Evolutionary conservation across 768 basidiomycete genomes (phyloP), one percentile per base, ranked within the genome.

Genomic region (Hydnomerulius pinastri): DNA sequence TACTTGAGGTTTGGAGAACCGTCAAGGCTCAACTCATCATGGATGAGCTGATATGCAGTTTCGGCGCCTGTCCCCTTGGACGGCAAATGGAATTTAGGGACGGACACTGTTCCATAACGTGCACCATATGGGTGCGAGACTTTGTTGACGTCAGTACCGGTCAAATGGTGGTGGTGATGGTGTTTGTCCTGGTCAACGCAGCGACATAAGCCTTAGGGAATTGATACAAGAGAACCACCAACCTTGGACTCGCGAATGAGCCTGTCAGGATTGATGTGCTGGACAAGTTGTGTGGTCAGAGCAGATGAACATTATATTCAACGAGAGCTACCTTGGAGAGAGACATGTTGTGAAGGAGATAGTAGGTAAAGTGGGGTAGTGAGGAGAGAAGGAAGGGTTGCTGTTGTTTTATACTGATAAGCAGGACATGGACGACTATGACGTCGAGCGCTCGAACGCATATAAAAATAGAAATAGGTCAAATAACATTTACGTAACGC

Each of bases 41-140:
- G 79, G 33, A 82, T 77, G 47, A 83, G 73, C 60, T 86, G 66
- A 56, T 81, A 81, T 5, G 78, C 69, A 1, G 64, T 47, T 15
- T 86, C 81, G 2, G 79, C 77, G 36, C 66, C 64, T 13, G 80
- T 69, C 3, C 90, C 90, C 72, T 78, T 83, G 32, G 73, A 71
- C 0, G 87, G 79, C 8, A 91, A 61, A 48, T 73, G 73, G 67
- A 78, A 90, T 64, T 88, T 91, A 13, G 88, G 87, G 45, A 90
- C 69, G 17, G 85, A 75, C n/a, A 61, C 64, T n/a, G 85, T 84
- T 13, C 78, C 78, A 62, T 88, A 89, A 37, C 84, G 80, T 17
- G 77, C 79, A 20, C 80, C 82, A 53, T 86, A 87, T 0, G 79
- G 65, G 49, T 79, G 77, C 0, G 60, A 49, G 9, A 76, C 37